phyloP scores from a whole-genome alignment of 2,329 filamentous ascomycete genomes.

The Pseudocercospora fuligena region DNA sequence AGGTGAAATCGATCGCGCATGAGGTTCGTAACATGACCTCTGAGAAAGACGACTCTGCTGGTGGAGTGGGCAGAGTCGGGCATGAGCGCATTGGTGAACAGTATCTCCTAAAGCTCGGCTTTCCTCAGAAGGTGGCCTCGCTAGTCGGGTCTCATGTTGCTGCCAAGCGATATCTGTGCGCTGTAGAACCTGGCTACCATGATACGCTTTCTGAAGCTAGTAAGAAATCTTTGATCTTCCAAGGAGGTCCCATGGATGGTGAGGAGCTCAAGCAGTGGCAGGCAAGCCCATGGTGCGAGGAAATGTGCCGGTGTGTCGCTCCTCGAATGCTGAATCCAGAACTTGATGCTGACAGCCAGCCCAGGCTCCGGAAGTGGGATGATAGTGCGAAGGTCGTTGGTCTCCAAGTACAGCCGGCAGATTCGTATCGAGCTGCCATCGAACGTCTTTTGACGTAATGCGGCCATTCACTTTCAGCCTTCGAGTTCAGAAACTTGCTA shows the following conservation, averaged over 20 bases:
- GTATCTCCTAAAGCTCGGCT: constrained; percentile 42
- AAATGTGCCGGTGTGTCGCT: constrained; percentile 25
- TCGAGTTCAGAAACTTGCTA: too few relatives aligned
- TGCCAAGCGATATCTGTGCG: constrained; percentile 48
- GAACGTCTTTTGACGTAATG: constrained; percentile 14
- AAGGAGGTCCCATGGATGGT: constrained; percentile 44
- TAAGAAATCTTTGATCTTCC: constrained; percentile 44
- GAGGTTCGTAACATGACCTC: constrained; percentile 29
- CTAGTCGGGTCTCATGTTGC: constrained; percentile 47
- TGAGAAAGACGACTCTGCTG: not conserved
- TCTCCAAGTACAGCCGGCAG: constrained; percentile 19
- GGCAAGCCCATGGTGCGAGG: constrained; percentile 25
- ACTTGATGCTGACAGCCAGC: not conserved
- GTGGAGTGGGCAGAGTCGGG: constrained; percentile 43
- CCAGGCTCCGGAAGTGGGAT: constrained; percentile 29
- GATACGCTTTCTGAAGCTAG: constrained; percentile 36
- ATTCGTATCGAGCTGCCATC: constrained; percentile 25
- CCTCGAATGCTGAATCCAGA: not conserved
- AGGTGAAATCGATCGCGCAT: constrained; percentile 29
- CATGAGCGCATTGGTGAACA: constrained; percentile 46
- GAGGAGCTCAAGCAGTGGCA: constrained; percentile 34
- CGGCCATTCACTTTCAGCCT: too few relatives aligned
- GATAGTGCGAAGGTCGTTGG: constrained; percentile 31
- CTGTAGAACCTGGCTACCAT: constrained; percentile 29
- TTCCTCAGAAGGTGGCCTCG: constrained; percentile 40